Conservation (phyloP, 2,329 filamentous ascomycete genomes). For the Pseudogymnoascus sp. region DNA sequence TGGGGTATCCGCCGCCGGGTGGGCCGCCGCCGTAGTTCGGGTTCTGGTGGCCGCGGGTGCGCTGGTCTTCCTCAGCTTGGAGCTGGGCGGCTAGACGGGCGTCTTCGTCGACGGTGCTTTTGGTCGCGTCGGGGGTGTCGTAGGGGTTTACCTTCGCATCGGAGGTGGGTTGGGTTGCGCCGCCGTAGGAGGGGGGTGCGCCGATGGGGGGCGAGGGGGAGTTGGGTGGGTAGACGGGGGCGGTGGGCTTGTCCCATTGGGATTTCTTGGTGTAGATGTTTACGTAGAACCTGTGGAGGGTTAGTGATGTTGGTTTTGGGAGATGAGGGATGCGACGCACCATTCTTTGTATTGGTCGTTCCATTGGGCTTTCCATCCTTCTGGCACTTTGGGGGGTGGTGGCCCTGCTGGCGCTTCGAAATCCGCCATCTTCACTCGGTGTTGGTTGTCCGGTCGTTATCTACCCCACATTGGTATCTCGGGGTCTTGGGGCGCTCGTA, state of each 20-base stretch:
- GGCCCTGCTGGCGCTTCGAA: conserved; percentile 28
- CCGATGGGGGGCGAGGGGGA: conserved; percentile 44
- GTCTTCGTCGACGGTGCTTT: conserved; percentile 46
- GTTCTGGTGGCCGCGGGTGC: conserved; percentile 30
- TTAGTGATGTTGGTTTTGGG: conserved; percentile 15
- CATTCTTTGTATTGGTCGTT: conserved; percentile 86
- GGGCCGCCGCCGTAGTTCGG: conserved; percentile 18
- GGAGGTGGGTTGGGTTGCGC: conserved; percentile 38
- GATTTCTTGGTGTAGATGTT: conserved; percentile 82
- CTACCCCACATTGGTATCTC: not conserved
- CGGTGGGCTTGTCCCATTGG: conserved; percentile 79
- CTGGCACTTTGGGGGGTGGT: conserved; percentile 54
- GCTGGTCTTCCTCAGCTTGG: conserved; percentile 74
- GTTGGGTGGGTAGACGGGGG: conserved; percentile 53
- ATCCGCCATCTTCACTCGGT: conserved; percentile 20
- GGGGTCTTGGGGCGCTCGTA: not conserved
- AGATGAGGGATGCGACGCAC: conserved; percentile 32
- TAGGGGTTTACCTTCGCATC: conserved; percentile 68
- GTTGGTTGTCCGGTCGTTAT: not conserved
- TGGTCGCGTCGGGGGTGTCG: conserved; percentile 26
- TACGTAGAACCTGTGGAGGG: conserved; percentile 68
- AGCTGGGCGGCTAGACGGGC: conserved; percentile 66
- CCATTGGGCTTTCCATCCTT: conserved; percentile 79
- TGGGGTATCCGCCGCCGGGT: conserved; percentile 21
- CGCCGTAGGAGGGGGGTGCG: conserved; percentile 59